Evolutionary conservation across 495 filamentous ascomycete genomes (phyloP).

Genomic region (Lasiosphaeria miniovina): DNA sequence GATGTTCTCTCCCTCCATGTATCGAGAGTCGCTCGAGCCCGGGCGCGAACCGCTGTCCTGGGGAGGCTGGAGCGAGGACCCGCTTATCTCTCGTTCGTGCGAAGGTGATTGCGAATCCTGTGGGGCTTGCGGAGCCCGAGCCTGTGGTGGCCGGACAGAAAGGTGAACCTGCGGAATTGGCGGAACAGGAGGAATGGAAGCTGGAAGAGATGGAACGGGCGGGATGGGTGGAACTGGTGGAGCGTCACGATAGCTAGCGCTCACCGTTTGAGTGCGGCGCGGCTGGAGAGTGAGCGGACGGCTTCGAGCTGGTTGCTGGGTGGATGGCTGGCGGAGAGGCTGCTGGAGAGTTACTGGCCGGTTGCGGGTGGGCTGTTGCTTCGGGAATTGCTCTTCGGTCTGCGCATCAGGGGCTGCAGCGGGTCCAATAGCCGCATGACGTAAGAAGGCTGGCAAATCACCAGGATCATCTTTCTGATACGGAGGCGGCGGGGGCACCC

Average conservation of each 20-base stretch:
- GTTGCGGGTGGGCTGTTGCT: slow-evolving; percentile 2
- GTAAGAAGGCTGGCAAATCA: slow-evolving; percentile 48
- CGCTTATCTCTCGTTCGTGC: slow-evolving; percentile 18
- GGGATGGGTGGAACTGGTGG: slow-evolving; percentile 24
- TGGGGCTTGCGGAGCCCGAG: slow-evolving; percentile 4
- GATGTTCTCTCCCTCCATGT: slow-evolving; percentile 41
- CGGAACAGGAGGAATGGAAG: slow-evolving; percentile 16
- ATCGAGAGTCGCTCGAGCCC: slow-evolving; percentile 23
- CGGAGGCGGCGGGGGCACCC: slow-evolving; percentile 89
- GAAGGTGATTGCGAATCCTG: slow-evolving; percentile 9
- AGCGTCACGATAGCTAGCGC: slow-evolving; percentile 12
- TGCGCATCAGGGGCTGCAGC: slow-evolving; percentile 19
- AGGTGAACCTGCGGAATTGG: slow-evolving; percentile 25
- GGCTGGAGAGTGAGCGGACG: slow-evolving; percentile 16
- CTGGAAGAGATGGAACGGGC: slow-evolving; percentile 18
- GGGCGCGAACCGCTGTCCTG: slow-evolving; percentile 14
- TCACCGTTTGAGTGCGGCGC: slow-evolving; percentile 18
- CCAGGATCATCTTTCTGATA: slow-evolving; percentile 70
- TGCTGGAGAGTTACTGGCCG: slow-evolving; percentile 16
- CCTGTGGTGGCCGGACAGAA: slow-evolving; percentile 9
- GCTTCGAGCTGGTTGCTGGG: slow-evolving; percentile 1
- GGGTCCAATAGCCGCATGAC: slow-evolving; percentile 35
- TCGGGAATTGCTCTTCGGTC: slow-evolving; percentile 4
- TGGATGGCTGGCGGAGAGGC: background rate
- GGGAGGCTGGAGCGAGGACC: slow-evolving; percentile 7